Base-by-base conservation (phyloP, 2,329 filamentous ascomycete species). In the Ceratocystis diversiconidia region DNA sequence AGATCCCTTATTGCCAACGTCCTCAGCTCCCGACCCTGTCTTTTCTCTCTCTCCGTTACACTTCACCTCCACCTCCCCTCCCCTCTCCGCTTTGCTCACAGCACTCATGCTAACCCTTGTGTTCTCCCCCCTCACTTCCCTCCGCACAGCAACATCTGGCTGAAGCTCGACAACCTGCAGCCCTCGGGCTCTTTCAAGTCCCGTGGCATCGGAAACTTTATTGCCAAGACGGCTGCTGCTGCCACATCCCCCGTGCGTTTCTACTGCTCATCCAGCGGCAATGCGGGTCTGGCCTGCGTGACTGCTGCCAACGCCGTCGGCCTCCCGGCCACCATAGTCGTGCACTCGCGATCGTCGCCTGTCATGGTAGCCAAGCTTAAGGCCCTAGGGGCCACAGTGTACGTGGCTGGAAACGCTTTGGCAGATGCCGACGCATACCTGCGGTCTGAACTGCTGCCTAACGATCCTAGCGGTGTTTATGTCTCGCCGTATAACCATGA, bases 151-250 rank as follows among this genome's bases (percentile, higher is more conserved):
- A 85, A 87, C 76, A 83, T 94, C 76, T 89, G 87, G 74, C 84
- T 94, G 72, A 94, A 94, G 74, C 83, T 92, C 67, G 89, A 94
- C 71, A 88, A 86, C 72, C 79, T 89, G 66, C 90, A 95, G 73
- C 90, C 89, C 6, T 87, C 86, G 6, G 88, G 88, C 69, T 91
- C 88, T 17, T 95, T 94, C 83, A 92, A 94, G 75, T 91, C 88
- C 55, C 81, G 83, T 70, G 88, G 87, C 65, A 84, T 92, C 70
- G 88, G 88, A 70, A 83, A 89, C 75, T 82, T 87, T 71, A 84
- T 90, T 10, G 65, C 61, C 46, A 43, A 46, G 17, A 57, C 61
- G 19, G 64, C 65, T 22, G 41, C 43, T 32, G 75, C 77, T 66
- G 72, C 72, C 63, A 74, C 75, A 65, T 72, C 74, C 69, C 70